Evolutionary conservation across 768 basidiomycete genomes (phyloP), one percentile per base, ranked within the genome.

Genomic region (Podaxis sp.): DNA sequence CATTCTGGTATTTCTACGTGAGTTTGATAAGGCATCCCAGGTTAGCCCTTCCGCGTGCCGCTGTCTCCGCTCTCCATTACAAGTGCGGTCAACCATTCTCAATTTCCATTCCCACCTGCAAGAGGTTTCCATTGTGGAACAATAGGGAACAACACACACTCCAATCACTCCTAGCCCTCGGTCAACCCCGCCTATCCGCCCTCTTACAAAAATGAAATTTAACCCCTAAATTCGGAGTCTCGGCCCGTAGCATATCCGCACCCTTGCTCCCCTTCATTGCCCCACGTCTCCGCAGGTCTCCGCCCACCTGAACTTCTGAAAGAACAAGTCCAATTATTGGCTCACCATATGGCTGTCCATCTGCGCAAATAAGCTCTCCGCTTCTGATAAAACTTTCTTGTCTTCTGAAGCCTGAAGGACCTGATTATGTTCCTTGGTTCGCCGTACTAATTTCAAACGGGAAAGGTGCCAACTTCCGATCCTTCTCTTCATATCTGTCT

Each of bases 21-120:
- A 58, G 46, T 49, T 12, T 49, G 11, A 28, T 49, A n/a, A 52
- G 37, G 28, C 28, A 24, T 13, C 15, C 37, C n/a, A 22, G 10
- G 28, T 20, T n/a, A 33, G 30, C 44, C 12, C 7, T 17, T 6
- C 33, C 22, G 37, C 58, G 50, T 51, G 48, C 58, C 58, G 50
- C 58, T 37, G 38, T 59, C 57, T 6, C 58, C 58, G 58, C 37
- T 51, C 58, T 60, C 58, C 58, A 51, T 60, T 60, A 24, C 58
- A 51, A 51, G 38, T 17, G 37, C 40, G 24, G 44, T 52, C 20
- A 24, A 24, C 49, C 22, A 30, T 15, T 49, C 30, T 46, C 30
- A 48, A 15, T 33, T 50, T 58, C 57, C 57, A 58, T 58, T 37
- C 12, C 28, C 12, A 20, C 15, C 12, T 38, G 24, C 46, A 8